phyloP scores from a whole-genome alignment of 345 rosid genomes.

The Lagerstroemia speciosa region DNA sequence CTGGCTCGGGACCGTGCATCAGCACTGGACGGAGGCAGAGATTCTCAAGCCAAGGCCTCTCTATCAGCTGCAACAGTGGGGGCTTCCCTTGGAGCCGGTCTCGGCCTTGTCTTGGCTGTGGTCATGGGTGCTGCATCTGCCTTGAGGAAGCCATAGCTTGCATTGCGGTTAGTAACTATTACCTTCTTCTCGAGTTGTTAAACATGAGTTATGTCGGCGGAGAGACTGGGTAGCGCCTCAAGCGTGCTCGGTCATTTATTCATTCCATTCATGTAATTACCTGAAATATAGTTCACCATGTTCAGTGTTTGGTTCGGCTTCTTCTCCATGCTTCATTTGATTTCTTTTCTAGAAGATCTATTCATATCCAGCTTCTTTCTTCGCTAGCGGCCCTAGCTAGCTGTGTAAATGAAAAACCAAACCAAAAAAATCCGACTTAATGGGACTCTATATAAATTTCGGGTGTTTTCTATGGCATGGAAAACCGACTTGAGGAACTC shows the following conservation, averaged over 20 bases:
- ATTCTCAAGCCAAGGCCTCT: slow-evolving; percentile 45
- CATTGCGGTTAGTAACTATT: background rate
- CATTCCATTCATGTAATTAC: slow-evolving; percentile 22
- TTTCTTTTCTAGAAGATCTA: too few relatives aligned
- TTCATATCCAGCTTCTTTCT: too few relatives aligned
- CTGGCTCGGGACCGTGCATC: slow-evolving; percentile 46
- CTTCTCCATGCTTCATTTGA: background rate
- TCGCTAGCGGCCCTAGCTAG: too few relatives aligned
- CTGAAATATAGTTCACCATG: background rate
- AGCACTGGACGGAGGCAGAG: slow-evolving; percentile 24
- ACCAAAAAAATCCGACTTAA: too few relatives aligned
- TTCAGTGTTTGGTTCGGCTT: background rate
- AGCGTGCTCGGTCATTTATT: slow-evolving; percentile 14
- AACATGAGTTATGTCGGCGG: background rate
- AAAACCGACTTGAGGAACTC: too few relatives aligned
- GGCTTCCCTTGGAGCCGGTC: slow-evolving; percentile 94
- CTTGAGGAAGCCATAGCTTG: slow-evolving; percentile 58
- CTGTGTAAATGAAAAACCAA: too few relatives aligned
- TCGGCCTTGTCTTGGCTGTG: slow-evolving; percentile 81
- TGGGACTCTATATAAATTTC: too few relatives aligned
- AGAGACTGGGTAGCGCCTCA: background rate
- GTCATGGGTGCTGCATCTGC: slow-evolving; percentile 98
- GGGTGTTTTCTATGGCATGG: too few relatives aligned
- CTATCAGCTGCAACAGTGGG: slow-evolving; percentile 82
- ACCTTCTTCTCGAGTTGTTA: slow-evolving; percentile 7